Evolutionary conservation across 306 rosid genomes (phyloP), one percentile per base, ranked within the genome.

Genomic region (Sicyos baderoa): DNA sequence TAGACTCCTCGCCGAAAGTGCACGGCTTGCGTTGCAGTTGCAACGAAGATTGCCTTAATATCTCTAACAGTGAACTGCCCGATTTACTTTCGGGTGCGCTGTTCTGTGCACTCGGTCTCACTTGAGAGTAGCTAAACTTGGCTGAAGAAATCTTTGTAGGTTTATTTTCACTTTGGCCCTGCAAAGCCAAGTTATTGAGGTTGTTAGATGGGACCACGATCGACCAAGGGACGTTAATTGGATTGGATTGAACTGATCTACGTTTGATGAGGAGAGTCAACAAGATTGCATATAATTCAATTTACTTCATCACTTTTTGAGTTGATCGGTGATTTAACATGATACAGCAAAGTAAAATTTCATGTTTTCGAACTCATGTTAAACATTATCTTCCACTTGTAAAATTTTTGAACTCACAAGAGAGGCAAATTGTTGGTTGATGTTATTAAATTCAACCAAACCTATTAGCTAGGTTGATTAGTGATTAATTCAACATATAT

Each of bases 91-190:
- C 80, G 16, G 84, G 11, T 18, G 75, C 75, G 17, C 85, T 64
- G 73, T 35, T 86, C 73, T 72, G 77, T 50, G 75, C 52, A 29
- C 81, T 64, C 68, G 74, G 56, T 79, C 74, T 83, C 35, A 42
- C 75, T 84, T 86, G 91, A 10, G 91, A 76, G 76, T 61, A 84
- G 69, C 84, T 83, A 77, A 82, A 80, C 83, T 86, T 94, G 47
- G 85, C 84, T 69, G 86, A 50, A 60, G 50, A 78, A 48, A 63
- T 70, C 78, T 77, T 88, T 55, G 79, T 72, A 68, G 79, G 78
- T 59, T 79, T 81, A 65, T 71, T 84, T 78, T 82, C 91, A 35
- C n/a, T 77, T 71, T 77, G 84, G 74, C 82, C 74, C 95, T 90
- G 88, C 76, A 80, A 53, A 70, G 62, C 50, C 49, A 53, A 54